phyloP scores from a whole-genome alignment of 1,284 basidiomycete genomes.

The Pholiota adiposa region DNA sequence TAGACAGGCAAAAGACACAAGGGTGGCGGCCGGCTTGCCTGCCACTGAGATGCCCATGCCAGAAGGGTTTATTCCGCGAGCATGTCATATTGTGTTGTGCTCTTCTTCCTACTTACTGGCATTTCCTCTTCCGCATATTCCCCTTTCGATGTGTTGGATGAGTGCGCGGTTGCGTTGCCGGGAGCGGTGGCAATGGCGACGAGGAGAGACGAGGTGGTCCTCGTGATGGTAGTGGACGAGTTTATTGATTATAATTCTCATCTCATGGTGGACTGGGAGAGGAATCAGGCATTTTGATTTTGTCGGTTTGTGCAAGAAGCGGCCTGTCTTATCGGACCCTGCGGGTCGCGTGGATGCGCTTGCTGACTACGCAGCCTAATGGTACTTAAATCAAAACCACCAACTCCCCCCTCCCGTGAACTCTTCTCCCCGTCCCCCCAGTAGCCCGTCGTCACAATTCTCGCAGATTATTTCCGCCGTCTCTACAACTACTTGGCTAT shows the following conservation, averaged over 20 bases:
- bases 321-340: conserved; percentile 29
- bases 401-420: conserved; percentile 5
- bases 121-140: background rate
- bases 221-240: background rate
- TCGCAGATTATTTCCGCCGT: conserved; percentile 10
- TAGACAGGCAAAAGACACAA: background rate
- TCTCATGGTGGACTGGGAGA: background rate
- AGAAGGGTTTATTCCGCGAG: background rate
- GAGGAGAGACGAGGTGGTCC: background rate
- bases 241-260: background rate
- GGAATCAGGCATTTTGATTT: background rate
- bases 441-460: conserved; percentile 16
- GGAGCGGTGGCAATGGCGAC: background rate
- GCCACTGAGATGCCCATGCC: background rate
- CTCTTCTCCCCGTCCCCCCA: conserved; percentile 10
- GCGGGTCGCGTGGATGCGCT: conserved; percentile 23
- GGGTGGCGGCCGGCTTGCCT: background rate
- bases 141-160: background rate
- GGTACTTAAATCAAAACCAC: conserved; percentile 15
- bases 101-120: background rate
- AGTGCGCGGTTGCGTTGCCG: background rate
- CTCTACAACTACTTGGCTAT: conserved; percentile 33
- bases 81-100: background rate
- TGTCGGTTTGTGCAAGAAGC: conserved; percentile 1
- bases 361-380: conserved; percentile 20